Percentiles rank a stretch among this genome's conserved stretches.
Evolutionary conservation across 306 rosid species (phyloP).

Genomic region (Fragaria ananassa): DNA sequence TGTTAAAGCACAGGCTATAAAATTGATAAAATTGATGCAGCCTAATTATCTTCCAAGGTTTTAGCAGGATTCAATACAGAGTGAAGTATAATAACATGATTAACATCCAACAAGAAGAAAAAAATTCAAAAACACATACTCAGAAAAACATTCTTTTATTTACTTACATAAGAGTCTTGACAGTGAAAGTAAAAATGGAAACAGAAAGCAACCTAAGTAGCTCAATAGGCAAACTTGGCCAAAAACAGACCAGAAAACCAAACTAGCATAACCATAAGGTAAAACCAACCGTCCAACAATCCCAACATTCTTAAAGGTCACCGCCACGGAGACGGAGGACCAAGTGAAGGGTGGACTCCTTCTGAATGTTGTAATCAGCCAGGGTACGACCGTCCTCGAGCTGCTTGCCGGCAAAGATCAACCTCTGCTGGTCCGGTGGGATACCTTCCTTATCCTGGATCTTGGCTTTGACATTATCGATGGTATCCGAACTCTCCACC

Average conservation of each 20-base stretch:
- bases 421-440: conserved; percentile 39
- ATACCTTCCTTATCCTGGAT: conserved; percentile 49
- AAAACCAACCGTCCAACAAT: background rate
- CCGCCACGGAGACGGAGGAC: conserved; percentile 42
- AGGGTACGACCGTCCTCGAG: conserved; percentile 42
- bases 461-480: conserved; percentile 45
- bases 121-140: too few relatives aligned
- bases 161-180: background rate
- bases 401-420: conserved; percentile 41
- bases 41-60: too few relatives aligned
- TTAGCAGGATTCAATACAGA: too few relatives aligned
- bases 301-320: background rate
- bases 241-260: background rate
- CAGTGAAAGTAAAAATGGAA: background rate
- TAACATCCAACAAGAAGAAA: too few relatives aligned
- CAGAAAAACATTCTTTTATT: background rate
- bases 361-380: conserved; percentile 46
- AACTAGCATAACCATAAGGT: background rate
- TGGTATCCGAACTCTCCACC: conserved; percentile 41
- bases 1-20: too few relatives aligned
- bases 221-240: background rate
- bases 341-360: conserved; percentile 34
- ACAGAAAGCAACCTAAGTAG: background rate
- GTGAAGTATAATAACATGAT: too few relatives aligned
- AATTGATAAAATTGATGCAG: too few relatives aligned